A percentile compares a stretch with the other conserved stretches of the same genome.
These are phyloP conservation scores for Balakata baccata DNA, from an alignment of 345 rosid species.

Conservation along the genomic window DNA sequence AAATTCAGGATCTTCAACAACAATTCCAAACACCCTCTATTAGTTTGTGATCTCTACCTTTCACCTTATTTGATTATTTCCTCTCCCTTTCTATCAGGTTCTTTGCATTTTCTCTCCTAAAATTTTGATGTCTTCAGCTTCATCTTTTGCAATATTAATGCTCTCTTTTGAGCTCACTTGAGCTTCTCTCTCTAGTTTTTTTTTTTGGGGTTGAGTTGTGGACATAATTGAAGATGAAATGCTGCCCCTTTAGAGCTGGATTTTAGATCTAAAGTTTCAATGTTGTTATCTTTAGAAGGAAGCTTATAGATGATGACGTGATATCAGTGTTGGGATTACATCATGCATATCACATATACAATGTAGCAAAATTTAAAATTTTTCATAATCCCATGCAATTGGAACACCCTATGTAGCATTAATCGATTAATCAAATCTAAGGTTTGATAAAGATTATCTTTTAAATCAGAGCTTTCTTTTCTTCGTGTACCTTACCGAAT, in stretches of 20 bases:
- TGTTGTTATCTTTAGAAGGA: not conserved
- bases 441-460: no score
- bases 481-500: no score
- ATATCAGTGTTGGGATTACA: no score
- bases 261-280: slow-evolving; percentile 14
- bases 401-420: no score
- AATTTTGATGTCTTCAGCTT: not conserved
- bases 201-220: not conserved
- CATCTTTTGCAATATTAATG: not conserved
- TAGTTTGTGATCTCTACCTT: slow-evolving; percentile 5
- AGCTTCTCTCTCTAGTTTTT: not conserved
- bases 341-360: no score
- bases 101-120: not conserved
- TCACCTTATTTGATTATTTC: slow-evolving; percentile 4
- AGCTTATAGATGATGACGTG: not conserved
- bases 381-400: no score
- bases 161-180: not conserved
- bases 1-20: no score
- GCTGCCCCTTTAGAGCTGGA: no score
- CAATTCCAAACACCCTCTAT: no score
- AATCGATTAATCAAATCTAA: no score
- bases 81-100: not conserved
- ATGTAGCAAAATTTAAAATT: no score
- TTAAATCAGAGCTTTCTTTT: no score
- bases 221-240: not conserved